These are phyloP conservation scores for Monosporascus sp. DNA, from an alignment of 2,329 filamentous ascomycete genomes.

Conservation along the genomic window DNA sequence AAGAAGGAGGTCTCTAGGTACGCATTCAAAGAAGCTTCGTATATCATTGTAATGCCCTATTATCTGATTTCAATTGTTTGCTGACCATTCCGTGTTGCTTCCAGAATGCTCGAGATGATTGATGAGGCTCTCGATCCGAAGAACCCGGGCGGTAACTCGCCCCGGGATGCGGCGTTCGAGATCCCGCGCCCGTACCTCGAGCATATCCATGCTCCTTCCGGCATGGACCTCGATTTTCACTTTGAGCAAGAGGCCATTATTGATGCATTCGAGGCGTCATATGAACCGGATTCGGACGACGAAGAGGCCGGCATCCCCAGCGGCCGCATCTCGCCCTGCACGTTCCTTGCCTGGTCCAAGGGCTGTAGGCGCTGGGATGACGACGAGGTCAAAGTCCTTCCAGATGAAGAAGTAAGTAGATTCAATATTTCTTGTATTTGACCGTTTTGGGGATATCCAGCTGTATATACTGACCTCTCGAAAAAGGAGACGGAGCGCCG, in stretches of 20 bases:
- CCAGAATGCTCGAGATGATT: constrained; percentile 17
- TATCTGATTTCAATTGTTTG: not conserved
- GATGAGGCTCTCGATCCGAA: constrained; percentile 11
- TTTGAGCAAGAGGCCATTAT: constrained; percentile 5
- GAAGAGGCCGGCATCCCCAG: constrained; percentile 33
- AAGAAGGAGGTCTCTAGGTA: constrained; percentile 15
- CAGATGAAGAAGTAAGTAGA: constrained; percentile 26
- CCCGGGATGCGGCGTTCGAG: constrained; percentile 17
- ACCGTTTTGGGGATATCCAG: not conserved
- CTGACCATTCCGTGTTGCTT: not conserved
- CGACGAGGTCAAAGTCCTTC: constrained; percentile 17
- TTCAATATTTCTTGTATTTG: not conserved
- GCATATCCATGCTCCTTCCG: constrained; percentile 16
- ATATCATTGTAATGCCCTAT: not conserved
- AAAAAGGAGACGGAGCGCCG: constrained; percentile 3
- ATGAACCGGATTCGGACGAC: constrained; percentile 11
- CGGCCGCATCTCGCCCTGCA: constrained; percentile 35
- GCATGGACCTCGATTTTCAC: constrained; percentile 13
- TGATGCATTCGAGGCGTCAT: constrained; percentile 2
- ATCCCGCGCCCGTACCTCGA: constrained; percentile 13
- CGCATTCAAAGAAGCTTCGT: not conserved
- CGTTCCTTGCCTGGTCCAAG: constrained; percentile 33
- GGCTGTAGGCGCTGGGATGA: constrained; percentile 29
- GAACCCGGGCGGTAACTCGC: constrained; percentile 13
- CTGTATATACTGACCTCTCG: not conserved